Base-by-base conservation (phyloP, 1,284 basidiomycete genomes). In the Quambalaria eucalypti region DNA sequence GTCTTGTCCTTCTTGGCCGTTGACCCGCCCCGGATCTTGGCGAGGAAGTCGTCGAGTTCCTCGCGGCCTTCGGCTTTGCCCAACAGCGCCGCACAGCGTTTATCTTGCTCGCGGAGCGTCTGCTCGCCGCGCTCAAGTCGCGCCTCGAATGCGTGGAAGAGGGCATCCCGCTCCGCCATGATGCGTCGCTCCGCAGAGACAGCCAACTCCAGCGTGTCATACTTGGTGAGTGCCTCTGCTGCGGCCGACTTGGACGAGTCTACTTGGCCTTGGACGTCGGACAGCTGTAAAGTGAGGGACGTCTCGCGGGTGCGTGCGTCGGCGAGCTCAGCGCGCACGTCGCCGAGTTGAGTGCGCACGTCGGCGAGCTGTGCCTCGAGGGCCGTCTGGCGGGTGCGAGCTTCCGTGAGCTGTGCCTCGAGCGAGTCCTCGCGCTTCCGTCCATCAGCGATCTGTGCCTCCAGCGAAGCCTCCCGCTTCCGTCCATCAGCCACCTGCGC, bases 41-140 rank as follows among this genome's bases (percentile, higher is more conserved):
- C 63, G 42, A 74, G 60, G 29, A 74, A 54, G 46, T 70, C 67
- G 59, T 74, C 73, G 69, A 74, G 73, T 56, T 73, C 71, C 42
- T 74, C 72, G 14, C 72, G 67, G 9, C 72, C 72, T 31, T 74
- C 72, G 31, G 55, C 59, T 55, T 74, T 74, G 56, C 72, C 72
- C 19, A 74, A 57, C 57, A 74, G 60, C 28, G 61, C 59, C 39
- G 66, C 67, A 40, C 71, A 73, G 33, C 69, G 62, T 53, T 66
- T 59, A 53, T 74, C 69, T 42, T 69, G 64, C 40, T 65, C 66
- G 40, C 70, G 62, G 31, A 74, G 61, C n/a, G 65, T 61, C 54
- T 50, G 54, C 42, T 69, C 69, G 29, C 65, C 68, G 14, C 56
- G 61, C 31, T 69, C 64, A 36, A 65, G 64, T 7, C 67, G 60